Evolutionary conservation across 2,329 filamentous ascomycete genomes (phyloP), one percentile per base, ranked within the genome.

Genomic region (Pseudogymnoascus sp.): DNA sequence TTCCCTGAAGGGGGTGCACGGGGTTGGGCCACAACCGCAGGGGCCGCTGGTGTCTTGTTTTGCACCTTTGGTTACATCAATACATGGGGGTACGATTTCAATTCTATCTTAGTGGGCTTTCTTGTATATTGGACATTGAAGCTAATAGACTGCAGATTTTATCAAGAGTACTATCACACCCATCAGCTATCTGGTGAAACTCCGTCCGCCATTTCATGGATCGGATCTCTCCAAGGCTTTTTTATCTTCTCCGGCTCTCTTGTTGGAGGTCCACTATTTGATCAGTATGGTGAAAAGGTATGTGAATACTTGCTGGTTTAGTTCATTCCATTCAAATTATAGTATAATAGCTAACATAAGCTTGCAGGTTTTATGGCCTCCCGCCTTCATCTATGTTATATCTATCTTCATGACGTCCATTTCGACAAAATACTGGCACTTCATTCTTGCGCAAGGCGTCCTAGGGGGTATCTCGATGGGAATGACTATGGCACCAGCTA

Each of bases 381-480:
- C 82, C 20, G 78, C 75, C 0, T 71, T 85, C 59, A 67, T 84
- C 30, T 80, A 85, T 61, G 78, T 87, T 14, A 80, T 87, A 60
- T 80, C 81, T 1, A 68, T 87, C 5, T 86, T 88, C 81, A 85
- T 87, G 82, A 77, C 81, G 0, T 80, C 77, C 6, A 70, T 87
- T 61, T 84, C 76, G 60, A 79, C 73, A 0, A 66, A 80, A 62
- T 83, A 81, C 68, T 83, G 78, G 64, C 80, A 82, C 35, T 78
- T 82, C 66, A 70, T 83, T 32, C 71, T 80, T 2, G 72, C 76
- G 0, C 78, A 81, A 65, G 77, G 77, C 1, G 63, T 80, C 2
- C 75, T 74, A 62, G 76, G 76, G 59, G 72, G 75, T 41, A 72
- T 76, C 60, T 76, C 78, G 8, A 72, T 78, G 12, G 74, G 75